Evolutionary conservation across 371 early-diverging fungal genomes (phyloP), one percentile per base, ranked within the genome.

Genomic region (Syncephalis plumigaleata): DNA sequence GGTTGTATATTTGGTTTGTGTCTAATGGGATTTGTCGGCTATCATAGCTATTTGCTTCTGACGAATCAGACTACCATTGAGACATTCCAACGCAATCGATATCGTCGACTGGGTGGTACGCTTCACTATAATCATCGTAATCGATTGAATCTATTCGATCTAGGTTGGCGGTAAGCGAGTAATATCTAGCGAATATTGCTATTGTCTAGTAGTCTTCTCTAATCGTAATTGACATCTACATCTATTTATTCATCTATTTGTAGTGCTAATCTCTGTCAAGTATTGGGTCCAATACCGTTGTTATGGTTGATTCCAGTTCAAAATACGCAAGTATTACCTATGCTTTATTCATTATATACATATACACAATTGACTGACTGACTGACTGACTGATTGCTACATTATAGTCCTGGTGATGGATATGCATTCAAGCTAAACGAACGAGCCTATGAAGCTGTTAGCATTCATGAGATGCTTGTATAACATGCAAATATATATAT

Each of bases 1-100:
- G 58, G 56, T 2, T 48, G 49, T n/a, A 44, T 63, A 18, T 63
- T 63, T 48, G 54, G 52, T 24, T 38, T 63, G 9, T 63, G 64
- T 45, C 42, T 63, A 24, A 52, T 58, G 17, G 58, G 61, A 1
- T 63, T 63, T 45, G 54, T 59, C n/a, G 48, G 54, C 20, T 58
- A 56, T 21, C 64, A 63, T 46, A 50, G 56, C n/a, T 39, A 48
- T 3, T 36, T 63, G 22, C 55, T 63, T n/a, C 56, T 54, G n/a
- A 31, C 49, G 11, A 63, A 63, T 53, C 55, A 54, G 45, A 63
- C 64, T 7, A 60, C 64, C 16, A 51, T 63, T 25, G 64, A 63
- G 52, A 60, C 57, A 40, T 58, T 60, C 23, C 58, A 53, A 44
- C 53, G 49, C 39, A 58, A 60, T 45, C 51, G 51, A 42, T 63